phyloP scores from a whole-genome alignment of 371 early-diverging fungal species.

The Lichtheimia ornata region DNA sequence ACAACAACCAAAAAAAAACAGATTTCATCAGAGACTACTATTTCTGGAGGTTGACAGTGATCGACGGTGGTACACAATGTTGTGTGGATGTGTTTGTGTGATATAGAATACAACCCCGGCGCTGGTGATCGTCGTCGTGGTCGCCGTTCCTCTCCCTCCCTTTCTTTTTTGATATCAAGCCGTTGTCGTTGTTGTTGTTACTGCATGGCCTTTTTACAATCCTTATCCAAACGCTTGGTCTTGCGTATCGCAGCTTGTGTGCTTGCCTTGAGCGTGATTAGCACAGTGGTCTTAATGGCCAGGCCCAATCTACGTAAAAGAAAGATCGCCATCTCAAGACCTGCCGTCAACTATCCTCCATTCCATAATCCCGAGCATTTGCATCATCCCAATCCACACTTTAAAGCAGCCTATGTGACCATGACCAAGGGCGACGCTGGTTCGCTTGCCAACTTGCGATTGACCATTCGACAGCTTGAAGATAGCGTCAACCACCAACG shows the following conservation, averaged over 20 bases:
- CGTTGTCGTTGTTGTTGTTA: not conserved
- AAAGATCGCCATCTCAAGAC: too few relatives aligned
- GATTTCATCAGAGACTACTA: too few relatives aligned
- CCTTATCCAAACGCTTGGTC: not conserved
- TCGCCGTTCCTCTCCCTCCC: not conserved
- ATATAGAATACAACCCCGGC: too few relatives aligned
- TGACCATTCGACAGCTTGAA: slow-evolving; percentile 41
- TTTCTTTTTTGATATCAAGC: not conserved
- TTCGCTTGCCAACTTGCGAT: slow-evolving; percentile 29
- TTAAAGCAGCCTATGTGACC: slow-evolving; percentile 43
- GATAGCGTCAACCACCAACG: slow-evolving; percentile 35
- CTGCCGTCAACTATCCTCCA: not conserved
- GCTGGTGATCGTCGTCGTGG: not conserved
- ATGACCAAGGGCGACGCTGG: slow-evolving; percentile 39
- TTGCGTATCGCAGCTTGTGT: not conserved
- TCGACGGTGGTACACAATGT: too few relatives aligned
- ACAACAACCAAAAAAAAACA: too few relatives aligned
- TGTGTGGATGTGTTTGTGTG: too few relatives aligned
- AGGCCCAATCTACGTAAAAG: too few relatives aligned
- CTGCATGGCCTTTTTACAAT: not conserved
- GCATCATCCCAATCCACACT: slow-evolving; percentile 34
- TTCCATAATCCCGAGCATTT: slow-evolving; percentile 2
- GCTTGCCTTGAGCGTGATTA: not conserved
- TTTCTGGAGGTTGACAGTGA: too few relatives aligned
- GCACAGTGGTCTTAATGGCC: too few relatives aligned